A percentile compares a stretch with the other conserved stretches of the same genome.
These are phyloP conservation scores for Xerocomus potaroensis DNA, from an alignment of 768 basidiomycete species.

Conservation along the genomic window DNA sequence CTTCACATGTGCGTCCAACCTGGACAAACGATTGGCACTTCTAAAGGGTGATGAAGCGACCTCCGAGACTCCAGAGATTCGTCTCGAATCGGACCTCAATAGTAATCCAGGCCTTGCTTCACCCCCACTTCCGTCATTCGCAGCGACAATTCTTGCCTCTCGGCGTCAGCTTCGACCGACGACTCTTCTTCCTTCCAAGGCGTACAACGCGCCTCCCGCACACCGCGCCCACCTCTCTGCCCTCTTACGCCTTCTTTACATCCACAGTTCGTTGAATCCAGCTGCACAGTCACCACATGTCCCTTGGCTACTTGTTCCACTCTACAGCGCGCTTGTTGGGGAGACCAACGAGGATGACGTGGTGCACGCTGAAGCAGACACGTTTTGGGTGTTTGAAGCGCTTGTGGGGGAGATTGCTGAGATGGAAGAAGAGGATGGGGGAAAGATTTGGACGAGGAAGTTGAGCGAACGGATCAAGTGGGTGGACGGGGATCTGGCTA, in stretches of 20 bases:
- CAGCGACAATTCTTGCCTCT: conserved; percentile 30
- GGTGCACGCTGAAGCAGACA: conserved; percentile 71
- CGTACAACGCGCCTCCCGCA: conserved; percentile 41
- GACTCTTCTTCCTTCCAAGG: conserved; percentile 46
- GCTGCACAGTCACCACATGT: conserved; percentile 64
- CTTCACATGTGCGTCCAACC: conserved; percentile 45
- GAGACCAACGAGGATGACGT: conserved; percentile 60
- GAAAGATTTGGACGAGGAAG: conserved; percentile 56
- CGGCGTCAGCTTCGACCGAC: conserved; percentile 31
- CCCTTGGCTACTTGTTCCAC: conserved; percentile 63
- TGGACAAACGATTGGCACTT: conserved; percentile 50
- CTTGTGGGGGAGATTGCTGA: conserved; percentile 70
- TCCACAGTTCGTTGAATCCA: conserved; percentile 70
- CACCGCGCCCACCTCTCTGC: conserved; percentile 61
- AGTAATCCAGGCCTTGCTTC: conserved; percentile 1
- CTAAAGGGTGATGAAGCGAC: conserved; percentile 33
- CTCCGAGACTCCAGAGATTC: conserved; percentile 37
- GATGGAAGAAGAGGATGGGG: conserved; percentile 65
- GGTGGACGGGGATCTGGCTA: conserved; percentile 61
- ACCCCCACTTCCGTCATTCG: conserved; percentile 29
- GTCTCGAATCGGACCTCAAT: conserved; percentile 32
- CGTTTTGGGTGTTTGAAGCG: conserved; percentile 79
- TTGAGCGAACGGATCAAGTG: conserved; percentile 56
- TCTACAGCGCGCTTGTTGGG: conserved; percentile 58
- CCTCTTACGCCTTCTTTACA: conserved; percentile 63